phyloP scores from a whole-genome alignment of 2,329 filamentous ascomycete species.

The Verticillium albo-atrum region DNA sequence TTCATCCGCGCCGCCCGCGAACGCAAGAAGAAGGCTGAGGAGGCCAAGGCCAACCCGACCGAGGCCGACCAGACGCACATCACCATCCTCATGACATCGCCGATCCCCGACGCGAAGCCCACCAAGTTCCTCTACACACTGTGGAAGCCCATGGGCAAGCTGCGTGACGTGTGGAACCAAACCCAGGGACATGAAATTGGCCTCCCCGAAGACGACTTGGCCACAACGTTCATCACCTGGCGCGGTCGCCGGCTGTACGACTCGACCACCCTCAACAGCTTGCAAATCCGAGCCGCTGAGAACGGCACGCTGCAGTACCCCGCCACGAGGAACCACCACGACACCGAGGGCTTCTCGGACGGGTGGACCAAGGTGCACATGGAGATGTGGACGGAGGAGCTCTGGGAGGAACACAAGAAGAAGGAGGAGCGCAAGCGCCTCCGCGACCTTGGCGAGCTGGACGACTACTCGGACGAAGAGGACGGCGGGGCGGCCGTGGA shows the following conservation, averaged over 20 bases:
- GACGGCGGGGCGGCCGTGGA: conserved; percentile 15
- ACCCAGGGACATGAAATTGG: conserved; percentile 33
- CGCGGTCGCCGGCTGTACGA: conserved; percentile 68
- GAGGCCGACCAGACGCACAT: conserved; percentile 14
- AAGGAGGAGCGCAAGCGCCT: conserved; percentile 43
- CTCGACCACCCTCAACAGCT: conserved; percentile 64
- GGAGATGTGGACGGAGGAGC: conserved; percentile 69
- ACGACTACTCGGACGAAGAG: conserved; percentile 24
- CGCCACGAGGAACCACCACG: conserved; percentile 25
- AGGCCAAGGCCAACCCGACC: neutral
- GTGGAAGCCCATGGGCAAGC: conserved; percentile 61
- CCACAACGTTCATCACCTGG: conserved; percentile 74
- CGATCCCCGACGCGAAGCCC: conserved; percentile 54
- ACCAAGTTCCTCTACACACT: conserved; percentile 59
- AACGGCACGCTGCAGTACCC: conserved; percentile 23
- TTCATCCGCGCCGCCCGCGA: conserved; percentile 40
- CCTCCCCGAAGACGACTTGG: conserved; percentile 34
- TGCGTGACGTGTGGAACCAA: conserved; percentile 68
- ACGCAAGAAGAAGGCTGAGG: conserved; percentile 11
- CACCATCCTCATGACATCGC: conserved; percentile 52
- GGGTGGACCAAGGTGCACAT: conserved; percentile 62
- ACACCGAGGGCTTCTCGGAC: conserved; percentile 39
- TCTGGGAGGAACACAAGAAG: conserved; percentile 45
- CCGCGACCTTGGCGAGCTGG: conserved; percentile 34
- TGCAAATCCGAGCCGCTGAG: conserved; percentile 50